Evolutionary conservation across 306 rosid species (phyloP).

Genomic region (Carpinus fangiana): DNA sequence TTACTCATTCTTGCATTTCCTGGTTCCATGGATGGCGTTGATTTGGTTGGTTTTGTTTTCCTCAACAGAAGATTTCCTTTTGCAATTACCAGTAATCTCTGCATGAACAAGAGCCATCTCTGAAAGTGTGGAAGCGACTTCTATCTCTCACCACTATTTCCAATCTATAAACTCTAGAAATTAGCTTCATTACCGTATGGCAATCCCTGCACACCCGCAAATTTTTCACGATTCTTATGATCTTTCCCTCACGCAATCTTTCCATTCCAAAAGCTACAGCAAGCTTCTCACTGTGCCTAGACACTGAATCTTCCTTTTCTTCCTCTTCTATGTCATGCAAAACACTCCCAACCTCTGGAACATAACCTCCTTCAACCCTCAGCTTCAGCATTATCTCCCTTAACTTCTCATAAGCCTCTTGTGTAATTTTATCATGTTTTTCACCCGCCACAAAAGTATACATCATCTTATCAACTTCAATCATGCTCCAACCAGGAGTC

Average conservation of each 20-base stretch:
- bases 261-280: constrained; percentile 84
- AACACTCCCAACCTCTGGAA: constrained; percentile 60
- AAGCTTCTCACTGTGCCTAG: constrained; percentile 82
- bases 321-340: constrained; percentile 84
- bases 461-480: constrained; percentile 71
- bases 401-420: constrained; percentile 68
- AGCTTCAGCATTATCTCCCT: constrained; percentile 67
- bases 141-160: constrained; percentile 79
- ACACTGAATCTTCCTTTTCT: constrained; percentile 77
- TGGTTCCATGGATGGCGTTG: neutral
- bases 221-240: constrained; percentile 75
- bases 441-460: constrained; percentile 73
- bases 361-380: constrained; percentile 56
- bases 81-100: constrained; percentile 62
- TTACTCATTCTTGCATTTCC: neutral
- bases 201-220: constrained; percentile 79
- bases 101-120: constrained; percentile 72
- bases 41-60: neutral
- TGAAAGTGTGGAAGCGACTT: constrained; percentile 82
- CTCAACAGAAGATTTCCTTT: neutral
- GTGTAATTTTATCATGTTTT: constrained; percentile 48
- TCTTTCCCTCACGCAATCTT: constrained; percentile 50
- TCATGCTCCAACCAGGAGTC: constrained; percentile 79
- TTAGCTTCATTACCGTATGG: constrained; percentile 78
- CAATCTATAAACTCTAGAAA: constrained; percentile 63